Base-by-base conservation (phyloP, 257 asterid genomes). In the Scutellaria galericulata region DNA sequence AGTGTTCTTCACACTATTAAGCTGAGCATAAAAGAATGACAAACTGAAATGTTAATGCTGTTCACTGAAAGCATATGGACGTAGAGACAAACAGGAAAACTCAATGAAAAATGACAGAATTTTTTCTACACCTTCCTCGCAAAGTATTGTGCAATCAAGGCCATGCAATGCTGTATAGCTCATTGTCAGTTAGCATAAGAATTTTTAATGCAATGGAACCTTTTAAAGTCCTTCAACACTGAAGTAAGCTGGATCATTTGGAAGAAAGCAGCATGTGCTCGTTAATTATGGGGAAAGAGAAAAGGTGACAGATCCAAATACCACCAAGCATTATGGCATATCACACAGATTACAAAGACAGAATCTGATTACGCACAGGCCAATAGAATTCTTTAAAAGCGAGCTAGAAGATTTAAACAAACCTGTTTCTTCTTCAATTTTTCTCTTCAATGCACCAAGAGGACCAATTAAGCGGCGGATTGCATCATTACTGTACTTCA, bases 341-440 rank as follows among this genome's bases (percentile, higher is more conserved):
- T 10, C 10, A 71, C 31, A 54, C 44, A n/a, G 10, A 40, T 22
- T 14, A 47, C 52, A 64, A 4, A 51, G 39, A 10, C 46, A 65
- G 42, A 9, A 40, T 10, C 50, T 37, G 46, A 18, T 53, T 20
- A 11, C 2, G 47, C 66, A 41, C 64, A 54, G 12, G 54, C 24
- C 46, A 39, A 59, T 31, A 72, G 47, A 58, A 55, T 59, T 61
- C 60, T 41, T 61, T 50, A 9, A 56, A 67, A 74, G 14, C 11
- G 15, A 55, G 20, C 37, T 51, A 70, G 42, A 53, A 51, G 35
- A 58, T 44, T 59, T 67, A 67, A 54, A 0, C 68, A 73, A 59
- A 91, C 99, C 97, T 82, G 97, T 91, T 85, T 87, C 97, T 79
- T 90, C 98, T 87, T 95, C 99, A 65, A 92, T 89, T 83, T 90